Conservation (phyloP, 225 moss, liverwort and hornwort genomes). For the Polytrichum commune region DNA sequence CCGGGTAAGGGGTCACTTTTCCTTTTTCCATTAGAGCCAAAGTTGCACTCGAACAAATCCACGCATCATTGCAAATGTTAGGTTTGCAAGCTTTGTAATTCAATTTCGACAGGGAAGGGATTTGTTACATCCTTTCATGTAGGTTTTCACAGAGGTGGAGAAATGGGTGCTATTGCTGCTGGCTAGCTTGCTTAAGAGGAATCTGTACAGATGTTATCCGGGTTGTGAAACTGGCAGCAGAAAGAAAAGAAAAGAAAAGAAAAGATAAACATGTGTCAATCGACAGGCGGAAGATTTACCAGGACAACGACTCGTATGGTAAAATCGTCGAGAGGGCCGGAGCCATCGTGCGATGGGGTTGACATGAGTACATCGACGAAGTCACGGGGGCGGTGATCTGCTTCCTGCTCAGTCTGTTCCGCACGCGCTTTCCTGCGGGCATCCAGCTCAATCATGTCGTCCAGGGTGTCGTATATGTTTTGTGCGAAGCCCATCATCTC, state of each 20-base stretch:
- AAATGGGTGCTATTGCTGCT: too few relatives aligned
- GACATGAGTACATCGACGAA: constrained; percentile 66
- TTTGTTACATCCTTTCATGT: too few relatives aligned
- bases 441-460: constrained; percentile 32
- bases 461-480: constrained; percentile 24
- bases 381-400: constrained; percentile 21
- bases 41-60: background rate
- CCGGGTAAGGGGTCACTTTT: background rate
- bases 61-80: background rate
- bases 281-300: constrained; percentile 16
- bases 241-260: background rate
- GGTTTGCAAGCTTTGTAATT: too few relatives aligned
- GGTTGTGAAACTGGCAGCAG: background rate
- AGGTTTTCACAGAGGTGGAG: background rate
- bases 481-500: constrained; percentile 26
- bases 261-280: too few relatives aligned
- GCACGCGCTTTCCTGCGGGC: constrained; percentile 23
- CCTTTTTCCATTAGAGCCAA: background rate
- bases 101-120: too few relatives aligned
- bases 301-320: constrained; percentile 35
- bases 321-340: constrained; percentile 40
- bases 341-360: constrained; percentile 44
- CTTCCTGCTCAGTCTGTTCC: constrained; percentile 7
- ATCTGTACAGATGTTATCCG: background rate
- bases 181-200: too few relatives aligned